phyloP scores from a whole-genome alignment of 495 filamentous ascomycete genomes.

The Trichocladium uniseriatum region DNA sequence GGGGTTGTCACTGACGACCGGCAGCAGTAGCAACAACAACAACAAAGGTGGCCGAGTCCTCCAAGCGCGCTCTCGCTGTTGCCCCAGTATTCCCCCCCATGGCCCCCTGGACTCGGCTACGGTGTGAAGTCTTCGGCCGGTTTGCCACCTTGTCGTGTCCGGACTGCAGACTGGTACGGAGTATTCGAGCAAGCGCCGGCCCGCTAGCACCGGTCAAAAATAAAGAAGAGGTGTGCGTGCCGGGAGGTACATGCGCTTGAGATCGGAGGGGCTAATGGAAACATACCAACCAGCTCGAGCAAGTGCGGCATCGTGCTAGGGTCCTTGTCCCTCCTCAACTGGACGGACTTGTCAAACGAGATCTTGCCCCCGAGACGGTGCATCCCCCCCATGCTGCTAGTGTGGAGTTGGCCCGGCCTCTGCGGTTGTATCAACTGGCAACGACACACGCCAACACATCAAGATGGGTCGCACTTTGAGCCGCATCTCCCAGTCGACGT shows the following conservation, averaged over 20 bases:
- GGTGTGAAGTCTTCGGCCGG: constrained; percentile 9
- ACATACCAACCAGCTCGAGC: constrained; percentile 25
- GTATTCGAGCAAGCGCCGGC: constrained; percentile 22
- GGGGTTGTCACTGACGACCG: constrained; percentile 26
- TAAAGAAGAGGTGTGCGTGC: background rate
- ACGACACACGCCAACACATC: constrained; percentile 89
- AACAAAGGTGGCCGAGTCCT: background rate
- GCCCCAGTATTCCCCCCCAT: too few species aligned
- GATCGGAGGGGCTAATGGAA: constrained; percentile 17
- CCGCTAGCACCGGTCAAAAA: constrained; percentile 28
- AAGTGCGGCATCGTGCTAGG: constrained; percentile 34
- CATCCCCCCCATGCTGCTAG: constrained; percentile 43
- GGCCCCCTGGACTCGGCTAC: background rate
- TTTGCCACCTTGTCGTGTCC: constrained; percentile 38
- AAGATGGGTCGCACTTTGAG: constrained; percentile 56
- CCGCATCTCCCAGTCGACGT: constrained; percentile 47
- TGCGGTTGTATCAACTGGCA: constrained; percentile 64
- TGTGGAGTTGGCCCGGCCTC: constrained; percentile 54
- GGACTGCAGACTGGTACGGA: constrained; percentile 14
- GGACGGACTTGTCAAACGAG: constrained; percentile 37
- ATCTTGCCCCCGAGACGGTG: constrained; percentile 37
- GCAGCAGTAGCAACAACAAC: constrained; percentile 7
- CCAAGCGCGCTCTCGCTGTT: background rate
- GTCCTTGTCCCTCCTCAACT: constrained; percentile 31
- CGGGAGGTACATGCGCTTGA: background rate